Evolutionary conservation across 495 filamentous ascomycete genomes (phyloP).

Genomic region (Hypoxylon trugodes): DNA sequence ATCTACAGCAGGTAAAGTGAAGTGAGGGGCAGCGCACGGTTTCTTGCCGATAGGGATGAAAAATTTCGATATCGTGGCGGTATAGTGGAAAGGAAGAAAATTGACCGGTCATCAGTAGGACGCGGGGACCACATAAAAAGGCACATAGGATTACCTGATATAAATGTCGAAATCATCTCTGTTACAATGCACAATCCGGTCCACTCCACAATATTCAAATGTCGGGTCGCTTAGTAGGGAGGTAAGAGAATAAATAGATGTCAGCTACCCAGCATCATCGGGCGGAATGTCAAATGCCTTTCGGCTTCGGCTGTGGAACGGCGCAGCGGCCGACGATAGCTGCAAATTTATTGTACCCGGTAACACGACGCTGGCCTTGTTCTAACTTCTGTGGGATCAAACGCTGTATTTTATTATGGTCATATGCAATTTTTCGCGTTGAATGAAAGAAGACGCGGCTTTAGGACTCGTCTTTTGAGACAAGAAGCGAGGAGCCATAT

Average conservation of each 20-base stretch:
- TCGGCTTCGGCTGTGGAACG: conserved; percentile 31
- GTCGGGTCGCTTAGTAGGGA: conserved; percentile 3
- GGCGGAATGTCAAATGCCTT: conserved; percentile 24
- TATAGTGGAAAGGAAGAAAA: neutral
- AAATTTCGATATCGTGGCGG: conserved; percentile 14
- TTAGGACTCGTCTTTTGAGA: conserved; percentile 27
- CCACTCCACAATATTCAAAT: conserved; percentile 7
- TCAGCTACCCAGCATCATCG: conserved; percentile 5
- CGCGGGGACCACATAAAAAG: neutral
- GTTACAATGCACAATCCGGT: conserved; percentile 10
- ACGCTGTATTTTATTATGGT: conserved; percentile 21
- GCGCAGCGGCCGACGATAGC: conserved; percentile 11
- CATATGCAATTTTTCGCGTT: conserved; percentile 3
- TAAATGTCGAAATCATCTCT: neutral
- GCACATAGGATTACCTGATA: neutral
- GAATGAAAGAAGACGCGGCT: conserved; percentile 2
- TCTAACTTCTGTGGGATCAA: conserved; percentile 33
- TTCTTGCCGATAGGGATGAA: conserved; percentile 25
- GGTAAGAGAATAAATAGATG: neutral
- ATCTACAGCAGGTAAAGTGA: conserved; percentile 16
- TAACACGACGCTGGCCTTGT: conserved; percentile 27
- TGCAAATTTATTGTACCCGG: conserved; percentile 19
- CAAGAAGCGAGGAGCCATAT: conserved; percentile 21
- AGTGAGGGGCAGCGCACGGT: conserved; percentile 25
- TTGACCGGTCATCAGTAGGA: neutral